Percentiles rank a stretch among this genome's conserved stretches.
Evolutionary conservation across 129 eudicot genomes (phyloP).

Genomic region (Apium graveolens): DNA sequence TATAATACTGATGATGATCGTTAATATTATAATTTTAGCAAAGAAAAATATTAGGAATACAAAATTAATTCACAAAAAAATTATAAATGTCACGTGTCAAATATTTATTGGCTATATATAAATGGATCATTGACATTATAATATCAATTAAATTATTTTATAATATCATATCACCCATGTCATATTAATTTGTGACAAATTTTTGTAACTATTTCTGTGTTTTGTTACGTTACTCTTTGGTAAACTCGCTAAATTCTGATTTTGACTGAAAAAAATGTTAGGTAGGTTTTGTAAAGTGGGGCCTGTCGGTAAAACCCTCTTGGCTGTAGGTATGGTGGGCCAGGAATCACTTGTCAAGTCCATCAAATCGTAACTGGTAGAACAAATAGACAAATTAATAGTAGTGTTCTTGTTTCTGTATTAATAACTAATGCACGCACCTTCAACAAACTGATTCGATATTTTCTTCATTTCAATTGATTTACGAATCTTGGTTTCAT

Average conservation of each 20-base stretch:
- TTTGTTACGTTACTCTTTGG: no score
- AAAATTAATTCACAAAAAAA: no score
- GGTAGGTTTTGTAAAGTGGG: background rate
- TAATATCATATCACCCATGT: no score
- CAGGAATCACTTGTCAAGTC: background rate
- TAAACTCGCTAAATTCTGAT: background rate
- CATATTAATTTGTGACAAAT: no score
- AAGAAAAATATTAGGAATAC: no score
- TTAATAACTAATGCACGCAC: background rate
- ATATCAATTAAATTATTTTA: no score
- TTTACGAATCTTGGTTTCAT: background rate
- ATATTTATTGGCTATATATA: no score
- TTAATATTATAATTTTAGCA: no score
- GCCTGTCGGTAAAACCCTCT: slow-evolving; percentile 1
- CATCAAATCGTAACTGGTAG: background rate
- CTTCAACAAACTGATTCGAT: background rate
- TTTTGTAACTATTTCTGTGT: no score
- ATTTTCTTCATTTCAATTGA: background rate
- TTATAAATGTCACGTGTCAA: no score
- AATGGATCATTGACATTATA: no score
- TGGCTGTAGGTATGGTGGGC: background rate
- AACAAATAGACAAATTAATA: background rate
- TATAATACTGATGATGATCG: no score
- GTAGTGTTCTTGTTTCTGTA: background rate
- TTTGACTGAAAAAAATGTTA: background rate